A percentile compares a stretch with the other conserved stretches of the same genome.
Evolutionary conservation across 2,329 filamentous ascomycete species (phyloP).

Genomic region (Neonectria ditissima): DNA sequence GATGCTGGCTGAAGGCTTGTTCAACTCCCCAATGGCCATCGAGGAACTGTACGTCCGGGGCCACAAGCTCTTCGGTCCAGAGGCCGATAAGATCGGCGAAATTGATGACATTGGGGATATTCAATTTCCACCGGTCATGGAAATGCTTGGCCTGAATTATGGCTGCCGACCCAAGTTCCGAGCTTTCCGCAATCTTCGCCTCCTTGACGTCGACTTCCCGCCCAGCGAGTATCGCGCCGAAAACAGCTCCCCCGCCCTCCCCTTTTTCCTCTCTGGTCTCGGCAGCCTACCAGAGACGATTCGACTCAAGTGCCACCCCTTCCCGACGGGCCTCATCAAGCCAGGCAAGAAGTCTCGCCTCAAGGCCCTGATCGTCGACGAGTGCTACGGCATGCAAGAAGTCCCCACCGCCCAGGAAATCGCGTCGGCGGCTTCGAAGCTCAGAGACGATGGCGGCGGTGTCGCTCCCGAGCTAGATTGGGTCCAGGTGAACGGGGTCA

Average conservation of each 20-base stretch:
- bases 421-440: neutral
- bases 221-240: neutral
- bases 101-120: neutral
- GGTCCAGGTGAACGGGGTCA: neutral
- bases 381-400: constrained; percentile 9
- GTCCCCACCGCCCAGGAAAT: neutral
- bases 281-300: constrained; percentile 11
- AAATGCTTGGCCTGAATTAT: neutral
- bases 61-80: neutral
- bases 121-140: neutral
- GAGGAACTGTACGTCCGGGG: constrained; percentile 15
- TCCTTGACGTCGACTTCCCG: constrained; percentile 14
- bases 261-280: constrained; percentile 1
- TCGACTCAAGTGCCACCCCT: constrained; percentile 7
- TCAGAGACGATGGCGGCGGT: neutral
- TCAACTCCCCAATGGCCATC: neutral
- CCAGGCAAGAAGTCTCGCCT: neutral
- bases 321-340: neutral
- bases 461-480: constrained; percentile 1
- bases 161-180: neutral
- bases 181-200: constrained; percentile 8
- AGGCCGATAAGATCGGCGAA: neutral
- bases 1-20: constrained; percentile 3
- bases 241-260: neutral
- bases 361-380: constrained; percentile 2